Conservation (phyloP, 495 filamentous ascomycete species). For the Hypoxylon fuscum region DNA sequence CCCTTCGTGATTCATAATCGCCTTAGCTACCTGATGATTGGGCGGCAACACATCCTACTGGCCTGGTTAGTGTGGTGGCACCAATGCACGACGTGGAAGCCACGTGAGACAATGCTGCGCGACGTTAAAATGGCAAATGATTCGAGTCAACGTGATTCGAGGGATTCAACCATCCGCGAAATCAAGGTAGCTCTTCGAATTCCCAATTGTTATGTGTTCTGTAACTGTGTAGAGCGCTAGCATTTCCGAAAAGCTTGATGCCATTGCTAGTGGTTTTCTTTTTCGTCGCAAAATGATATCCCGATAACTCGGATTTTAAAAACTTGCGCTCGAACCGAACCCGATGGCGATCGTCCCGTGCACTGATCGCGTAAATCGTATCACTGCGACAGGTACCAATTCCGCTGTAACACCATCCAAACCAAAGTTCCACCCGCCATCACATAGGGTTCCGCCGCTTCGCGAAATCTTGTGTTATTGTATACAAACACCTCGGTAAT, state of each 20-base stretch:
- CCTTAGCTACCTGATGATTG: constrained; percentile 30
- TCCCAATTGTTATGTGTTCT: not conserved
- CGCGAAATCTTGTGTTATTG: constrained; percentile 34
- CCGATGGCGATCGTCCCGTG: not conserved
- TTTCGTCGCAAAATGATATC: no score
- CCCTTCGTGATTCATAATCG: not conserved
- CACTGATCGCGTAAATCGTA: not conserved
- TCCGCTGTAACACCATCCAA: constrained; percentile 46
- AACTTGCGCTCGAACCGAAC: not conserved
- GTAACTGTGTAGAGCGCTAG: not conserved
- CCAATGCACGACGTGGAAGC: constrained; percentile 30
- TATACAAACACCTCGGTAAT: constrained; percentile 39
- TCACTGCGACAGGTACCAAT: constrained; percentile 42
- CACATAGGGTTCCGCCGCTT: constrained; percentile 34
- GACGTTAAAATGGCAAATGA: constrained; percentile 12
- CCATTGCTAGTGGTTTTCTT: constrained; percentile 4
- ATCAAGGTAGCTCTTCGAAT: constrained; percentile 6
- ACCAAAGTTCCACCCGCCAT: constrained; percentile 26
- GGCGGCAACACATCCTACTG: constrained; percentile 22
- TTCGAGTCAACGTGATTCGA: constrained; percentile 15
- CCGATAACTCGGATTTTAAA: constrained; percentile 18
- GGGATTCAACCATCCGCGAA: constrained; percentile 1
- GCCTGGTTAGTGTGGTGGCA: constrained; percentile 29
- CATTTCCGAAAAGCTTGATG: not conserved
- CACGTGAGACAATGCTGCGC: constrained; percentile 31